Base-by-base conservation (phyloP, 345 rosid genomes). In the Ceriops tagal region DNA sequence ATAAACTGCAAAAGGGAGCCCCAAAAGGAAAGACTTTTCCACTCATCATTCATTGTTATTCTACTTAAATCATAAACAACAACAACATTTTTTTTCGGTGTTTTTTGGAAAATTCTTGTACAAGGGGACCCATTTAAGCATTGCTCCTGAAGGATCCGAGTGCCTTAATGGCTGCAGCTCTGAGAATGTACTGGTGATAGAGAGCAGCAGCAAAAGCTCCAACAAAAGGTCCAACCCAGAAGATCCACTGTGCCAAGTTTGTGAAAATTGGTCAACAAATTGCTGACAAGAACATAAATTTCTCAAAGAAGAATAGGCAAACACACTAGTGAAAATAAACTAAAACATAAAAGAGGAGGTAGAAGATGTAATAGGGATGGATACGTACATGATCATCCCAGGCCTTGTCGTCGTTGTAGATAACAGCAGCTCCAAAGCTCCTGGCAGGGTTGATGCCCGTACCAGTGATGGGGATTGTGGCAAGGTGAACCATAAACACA, bases 391-490 rank as follows among this genome's bases (percentile, higher is more conserved):
- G 98, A 79, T 92, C 96, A 81, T 92, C 88, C 98, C 98, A 92
- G 52, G 96, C 89, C 77, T 92, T 90, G 16, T 83, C 83, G 58
- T 81, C 4, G 85, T 87, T 86, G 82, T 65, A 87, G 72, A 92
- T 90, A 20, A 92, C 96, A 37, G 98, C 98, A 62, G 98, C 98
- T 58, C 98, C 98, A 7, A 92, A 89, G 66, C 98, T 92, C 81
- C 98, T 90, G 8, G 98, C 98, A 18, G 98, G 98, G 83, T 92
- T 92, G 75, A 92, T 92, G 53, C 98, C 96, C 20, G 98, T 92
- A 39, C 98, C 98, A 28, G 96, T 90, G 69, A 92, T 75, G 7
- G 98, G 98, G 61, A 92, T 92, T 3, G 98, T 92, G 34, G 96
- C 96, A 61, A 92, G 77, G 57, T 92, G 98, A 70, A 92, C 98